Evolutionary conservation across 805 yeast genomes (phyloP).

Genomic region (Pichia eremophila): DNA sequence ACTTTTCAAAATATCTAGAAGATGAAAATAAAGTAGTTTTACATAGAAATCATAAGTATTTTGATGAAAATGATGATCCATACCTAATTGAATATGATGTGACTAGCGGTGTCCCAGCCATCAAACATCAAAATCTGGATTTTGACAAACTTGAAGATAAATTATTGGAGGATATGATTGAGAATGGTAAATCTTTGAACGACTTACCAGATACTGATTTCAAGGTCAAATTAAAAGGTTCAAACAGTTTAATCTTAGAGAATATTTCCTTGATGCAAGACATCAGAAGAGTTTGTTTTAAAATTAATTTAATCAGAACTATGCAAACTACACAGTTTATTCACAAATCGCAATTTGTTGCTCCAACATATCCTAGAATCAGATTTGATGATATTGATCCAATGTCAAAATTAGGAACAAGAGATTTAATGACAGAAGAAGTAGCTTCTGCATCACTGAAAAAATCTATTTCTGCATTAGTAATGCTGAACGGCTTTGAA

Average conservation of each 20-base stretch:
- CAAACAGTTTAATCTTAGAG: slow-evolving; percentile 47
- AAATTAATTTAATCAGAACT: slow-evolving; percentile 77
- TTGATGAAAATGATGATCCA: slow-evolving; percentile 50
- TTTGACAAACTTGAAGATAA: slow-evolving; percentile 37
- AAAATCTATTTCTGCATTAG: slow-evolving; percentile 63
- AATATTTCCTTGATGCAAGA: slow-evolving; percentile 80
- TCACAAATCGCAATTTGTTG: slow-evolving; percentile 63
- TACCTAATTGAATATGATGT: slow-evolving; percentile 78
- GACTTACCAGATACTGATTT: slow-evolving; percentile 32
- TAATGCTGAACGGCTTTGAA: slow-evolving; percentile 92
- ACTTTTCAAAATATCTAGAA: slow-evolving; percentile 40
- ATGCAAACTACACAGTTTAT: slow-evolving; percentile 78
- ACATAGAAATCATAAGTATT: slow-evolving; percentile 27
- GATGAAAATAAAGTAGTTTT: slow-evolving; percentile 26
- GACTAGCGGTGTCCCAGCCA: slow-evolving; percentile 67
- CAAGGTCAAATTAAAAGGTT: slow-evolving; percentile 41
- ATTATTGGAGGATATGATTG: slow-evolving; percentile 30
- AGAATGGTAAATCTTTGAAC: slow-evolving; percentile 23
- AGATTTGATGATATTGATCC: slow-evolving; percentile 69
- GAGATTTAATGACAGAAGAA: slow-evolving; percentile 49
- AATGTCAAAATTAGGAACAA: slow-evolving; percentile 62
- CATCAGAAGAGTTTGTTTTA: slow-evolving; percentile 78
- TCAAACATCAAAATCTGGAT: slow-evolving; percentile 42
- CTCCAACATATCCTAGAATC: slow-evolving; percentile 56
- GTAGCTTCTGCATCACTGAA: slow-evolving; percentile 59